A percentile compares a stretch with the other conserved stretches of the same genome.
These are phyloP conservation scores for Podospora australis DNA, from an alignment of 495 filamentous ascomycete genomes.

Conservation along the genomic window DNA sequence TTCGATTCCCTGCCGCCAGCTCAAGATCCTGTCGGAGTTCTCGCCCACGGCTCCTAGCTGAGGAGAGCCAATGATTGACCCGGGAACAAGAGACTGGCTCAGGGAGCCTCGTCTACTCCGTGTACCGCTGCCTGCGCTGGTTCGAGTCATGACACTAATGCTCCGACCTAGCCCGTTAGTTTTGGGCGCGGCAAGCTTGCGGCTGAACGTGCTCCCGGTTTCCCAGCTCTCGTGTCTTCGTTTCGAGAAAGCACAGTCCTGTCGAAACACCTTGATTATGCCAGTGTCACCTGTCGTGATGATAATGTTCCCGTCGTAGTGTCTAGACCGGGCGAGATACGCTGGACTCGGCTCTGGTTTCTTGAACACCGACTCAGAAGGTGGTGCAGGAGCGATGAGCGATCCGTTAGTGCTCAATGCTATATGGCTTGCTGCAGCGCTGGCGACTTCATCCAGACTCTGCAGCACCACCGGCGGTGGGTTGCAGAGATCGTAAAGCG, in stretches of 20 bases:
- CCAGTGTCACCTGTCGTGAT: slow-evolving; percentile 85
- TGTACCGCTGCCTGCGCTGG: slow-evolving; percentile 45
- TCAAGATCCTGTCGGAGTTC: slow-evolving; percentile 78
- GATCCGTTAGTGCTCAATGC: slow-evolving; percentile 26
- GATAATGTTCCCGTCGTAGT: slow-evolving; percentile 84
- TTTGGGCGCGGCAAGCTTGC: slow-evolving; percentile 49
- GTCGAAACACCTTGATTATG: slow-evolving; percentile 86
- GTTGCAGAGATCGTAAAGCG: slow-evolving; percentile 93
- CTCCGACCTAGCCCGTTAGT: slow-evolving; percentile 52
- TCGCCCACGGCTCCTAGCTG: slow-evolving; percentile 34
- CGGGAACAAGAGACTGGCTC: slow-evolving; percentile 19
- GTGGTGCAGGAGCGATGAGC: slow-evolving; percentile 11
- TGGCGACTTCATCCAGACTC: slow-evolving; percentile 56
- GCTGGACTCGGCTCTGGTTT: slow-evolving; percentile 48
- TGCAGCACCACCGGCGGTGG: slow-evolving; percentile 84
- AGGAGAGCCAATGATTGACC: slow-evolving; percentile 23
- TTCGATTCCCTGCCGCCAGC: slow-evolving; percentile 78
- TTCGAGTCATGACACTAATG: slow-evolving; percentile 51
- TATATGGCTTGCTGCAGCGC: slow-evolving; percentile 27
- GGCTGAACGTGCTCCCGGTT: slow-evolving; percentile 69
- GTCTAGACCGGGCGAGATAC: slow-evolving; percentile 66
- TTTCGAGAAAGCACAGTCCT: slow-evolving; percentile 73
- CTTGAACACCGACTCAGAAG: slow-evolving; percentile 20
- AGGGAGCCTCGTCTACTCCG: slow-evolving; percentile 52
- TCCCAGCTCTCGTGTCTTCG: slow-evolving; percentile 59